Evolutionary conservation across 179 eudicot species (phyloP).

Genomic region (Spinacia oleracea): DNA sequence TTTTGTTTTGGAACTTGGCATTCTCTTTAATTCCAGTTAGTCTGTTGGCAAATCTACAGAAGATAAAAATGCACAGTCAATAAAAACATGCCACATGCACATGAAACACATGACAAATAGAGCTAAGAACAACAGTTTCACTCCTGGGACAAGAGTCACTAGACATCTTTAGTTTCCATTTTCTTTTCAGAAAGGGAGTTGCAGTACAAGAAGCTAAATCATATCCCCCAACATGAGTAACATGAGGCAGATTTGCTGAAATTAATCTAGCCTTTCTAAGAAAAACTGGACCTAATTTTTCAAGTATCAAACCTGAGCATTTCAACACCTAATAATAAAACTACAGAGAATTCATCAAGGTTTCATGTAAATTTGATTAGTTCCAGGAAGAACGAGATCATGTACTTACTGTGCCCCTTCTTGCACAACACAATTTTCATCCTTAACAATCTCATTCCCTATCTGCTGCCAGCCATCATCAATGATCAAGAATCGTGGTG

Average conservation of each 20-base stretch:
- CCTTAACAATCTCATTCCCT: conserved; percentile 57
- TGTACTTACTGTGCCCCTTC: conserved; percentile 94
- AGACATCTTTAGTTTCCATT: background rate
- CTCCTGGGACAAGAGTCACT: background rate
- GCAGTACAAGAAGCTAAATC: background rate
- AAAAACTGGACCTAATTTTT: background rate
- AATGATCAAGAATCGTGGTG: conserved; percentile 85
- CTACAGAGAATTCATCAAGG: background rate
- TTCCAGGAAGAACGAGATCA: background rate
- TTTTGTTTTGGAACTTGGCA: conserved; percentile 70
- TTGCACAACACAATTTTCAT: conserved; percentile 63
- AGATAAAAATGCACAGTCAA: background rate
- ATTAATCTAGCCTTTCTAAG: background rate
- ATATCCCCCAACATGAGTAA: background rate
- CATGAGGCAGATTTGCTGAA: background rate
- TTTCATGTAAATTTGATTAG: background rate
- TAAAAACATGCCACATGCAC: background rate
- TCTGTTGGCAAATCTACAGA: conserved; percentile 82
- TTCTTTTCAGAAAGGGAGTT: background rate
- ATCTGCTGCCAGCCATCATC: conserved; percentile 99
- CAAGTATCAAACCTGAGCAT: background rate
- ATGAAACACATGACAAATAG: background rate
- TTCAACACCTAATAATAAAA: background rate
- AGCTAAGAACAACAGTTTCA: background rate
- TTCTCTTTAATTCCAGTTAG: conserved; percentile 89